Evolutionary conservation across 2,329 filamentous ascomycete genomes (phyloP).

Genomic region (Raffaelea albimanens): DNA sequence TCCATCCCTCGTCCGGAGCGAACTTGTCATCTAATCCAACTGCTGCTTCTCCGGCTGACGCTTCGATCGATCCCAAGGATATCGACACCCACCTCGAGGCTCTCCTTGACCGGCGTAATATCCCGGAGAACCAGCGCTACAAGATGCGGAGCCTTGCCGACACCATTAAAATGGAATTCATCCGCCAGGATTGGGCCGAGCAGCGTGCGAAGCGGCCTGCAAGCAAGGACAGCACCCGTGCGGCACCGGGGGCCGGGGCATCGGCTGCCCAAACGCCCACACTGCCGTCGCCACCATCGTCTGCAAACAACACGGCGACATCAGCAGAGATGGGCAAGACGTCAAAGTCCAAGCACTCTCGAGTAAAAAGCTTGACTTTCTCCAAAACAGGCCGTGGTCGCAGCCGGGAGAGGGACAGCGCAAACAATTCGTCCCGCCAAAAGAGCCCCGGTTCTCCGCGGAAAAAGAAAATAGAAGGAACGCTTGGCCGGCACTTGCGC

Average conservation of each 20-base stretch:
- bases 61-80: constrained; percentile 40
- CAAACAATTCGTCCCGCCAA: constrained; percentile 17
- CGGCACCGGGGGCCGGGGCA: constrained; percentile 22
- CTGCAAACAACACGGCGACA: background rate
- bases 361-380: constrained; percentile 73
- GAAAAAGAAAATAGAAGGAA: constrained; percentile 60
- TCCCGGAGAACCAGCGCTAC: constrained; percentile 85
- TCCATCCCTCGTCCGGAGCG: constrained; percentile 24
- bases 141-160: constrained; percentile 87
- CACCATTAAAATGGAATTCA: constrained; percentile 91
- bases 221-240: constrained; percentile 32
- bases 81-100: constrained; percentile 50
- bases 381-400: constrained; percentile 39
- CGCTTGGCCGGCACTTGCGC: constrained; percentile 54
- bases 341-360: constrained; percentile 46
- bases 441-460: constrained; percentile 57
- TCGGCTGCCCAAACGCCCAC: constrained; percentile 14
- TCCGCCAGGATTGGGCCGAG: constrained; percentile 76
- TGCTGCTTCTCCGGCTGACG: constrained; percentile 39
- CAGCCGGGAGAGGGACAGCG: constrained; percentile 6
- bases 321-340: constrained; percentile 20
- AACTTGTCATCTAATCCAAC: constrained; percentile 17
- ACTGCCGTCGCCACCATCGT: constrained; percentile 7
- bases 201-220: constrained; percentile 37
- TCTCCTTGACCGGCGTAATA: constrained; percentile 76